A percentile compares a stretch with the other conserved stretches of the same genome.
phyloP scores from a whole-genome alignment of 257 asterid species.

The Solanum medicagineum region DNA sequence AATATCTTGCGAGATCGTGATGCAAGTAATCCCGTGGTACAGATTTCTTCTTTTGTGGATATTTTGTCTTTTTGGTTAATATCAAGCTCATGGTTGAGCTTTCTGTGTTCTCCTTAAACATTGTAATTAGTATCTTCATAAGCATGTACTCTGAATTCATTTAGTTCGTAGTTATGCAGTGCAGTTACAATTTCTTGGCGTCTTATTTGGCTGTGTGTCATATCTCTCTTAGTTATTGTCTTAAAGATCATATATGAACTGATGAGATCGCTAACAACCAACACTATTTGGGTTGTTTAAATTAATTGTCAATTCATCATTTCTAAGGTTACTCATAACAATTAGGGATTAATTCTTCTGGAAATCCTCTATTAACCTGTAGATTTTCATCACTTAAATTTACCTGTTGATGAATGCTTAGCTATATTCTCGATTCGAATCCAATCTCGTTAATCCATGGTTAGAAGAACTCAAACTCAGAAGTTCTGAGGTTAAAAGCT shows the following conservation, averaged over 20 bases:
- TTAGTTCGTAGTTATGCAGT: background rate
- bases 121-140: background rate
- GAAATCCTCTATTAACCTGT: background rate
- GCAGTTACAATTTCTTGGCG: background rate
- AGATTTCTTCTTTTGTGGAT: slow-evolving; percentile 13
- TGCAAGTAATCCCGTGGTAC: slow-evolving; percentile 72
- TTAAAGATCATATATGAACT: background rate
- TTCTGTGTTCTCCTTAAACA: background rate
- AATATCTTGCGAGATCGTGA: slow-evolving; percentile 61
- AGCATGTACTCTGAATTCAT: background rate
- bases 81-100: background rate
- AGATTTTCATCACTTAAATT: background rate
- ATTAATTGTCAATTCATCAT: background rate
- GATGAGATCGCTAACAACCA: background rate
- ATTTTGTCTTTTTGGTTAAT: background rate
- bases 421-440: background rate
- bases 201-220: background rate
- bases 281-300: background rate
- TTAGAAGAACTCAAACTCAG: background rate
- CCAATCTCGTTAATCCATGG: background rate
- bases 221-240: background rate
- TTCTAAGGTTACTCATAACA: background rate
- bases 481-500: background rate
- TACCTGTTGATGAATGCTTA: background rate
- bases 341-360: background rate